phyloP scores from a whole-genome alignment of 768 basidiomycete species.

The Tremella mesenterica region DNA sequence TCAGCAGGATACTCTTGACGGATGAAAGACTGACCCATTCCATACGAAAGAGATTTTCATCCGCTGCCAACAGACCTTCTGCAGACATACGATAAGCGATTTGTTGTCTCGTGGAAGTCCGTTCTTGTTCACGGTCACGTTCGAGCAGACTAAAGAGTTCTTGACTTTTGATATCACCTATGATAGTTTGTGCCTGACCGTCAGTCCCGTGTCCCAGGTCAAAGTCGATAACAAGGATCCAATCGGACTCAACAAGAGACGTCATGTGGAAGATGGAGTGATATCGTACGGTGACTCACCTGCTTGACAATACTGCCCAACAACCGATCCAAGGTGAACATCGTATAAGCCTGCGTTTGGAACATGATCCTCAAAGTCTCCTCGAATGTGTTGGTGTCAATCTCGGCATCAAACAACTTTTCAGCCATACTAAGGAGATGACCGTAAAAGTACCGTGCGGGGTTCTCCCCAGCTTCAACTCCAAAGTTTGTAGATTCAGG shows the following conservation, averaged over 20 bases:
- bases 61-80: constrained; percentile 44
- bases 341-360: constrained; percentile 63
- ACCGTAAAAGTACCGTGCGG: constrained; percentile 67
- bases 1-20: neutral
- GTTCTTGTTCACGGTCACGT: constrained; percentile 50
- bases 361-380: constrained; percentile 80
- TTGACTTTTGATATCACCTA: constrained; percentile 75
- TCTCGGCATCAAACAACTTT: constrained; percentile 83
- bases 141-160: constrained; percentile 73
- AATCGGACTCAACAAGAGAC: neutral
- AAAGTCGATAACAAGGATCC: constrained; percentile 47
- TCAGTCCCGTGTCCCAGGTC: constrained; percentile 10
- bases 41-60: constrained; percentile 49
- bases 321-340: constrained; percentile 91
- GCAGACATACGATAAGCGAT: constrained; percentile 48
- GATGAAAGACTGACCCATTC: constrained; percentile 43
- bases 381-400: constrained; percentile 86
- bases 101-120: constrained; percentile 42
- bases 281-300: constrained; percentile 54
- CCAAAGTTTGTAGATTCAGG: constrained; percentile 37
- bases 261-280: constrained; percentile 52
- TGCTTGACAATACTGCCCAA: constrained; percentile 85
- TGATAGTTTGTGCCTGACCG: constrained; percentile 70
- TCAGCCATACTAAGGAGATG: constrained; percentile 85
- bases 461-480: constrained; percentile 42